Conservation (phyloP, 2,329 filamentous ascomycete genomes). For the Paracoccidioides brasiliensis region DNA sequence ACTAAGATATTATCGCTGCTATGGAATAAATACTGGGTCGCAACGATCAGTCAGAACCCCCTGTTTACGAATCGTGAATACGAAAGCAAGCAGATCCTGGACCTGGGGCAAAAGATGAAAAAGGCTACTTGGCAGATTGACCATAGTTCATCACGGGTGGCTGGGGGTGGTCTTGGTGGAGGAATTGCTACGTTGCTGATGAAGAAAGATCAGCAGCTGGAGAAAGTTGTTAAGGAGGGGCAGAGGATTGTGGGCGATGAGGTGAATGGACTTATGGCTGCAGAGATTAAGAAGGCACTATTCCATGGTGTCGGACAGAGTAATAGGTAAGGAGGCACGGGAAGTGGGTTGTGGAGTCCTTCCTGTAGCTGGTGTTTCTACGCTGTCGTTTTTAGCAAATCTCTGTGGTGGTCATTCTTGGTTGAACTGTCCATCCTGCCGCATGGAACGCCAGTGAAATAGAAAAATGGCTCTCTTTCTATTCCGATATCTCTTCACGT, state of each 20-base stretch:
- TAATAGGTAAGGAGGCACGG: neutral
- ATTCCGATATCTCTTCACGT: no score
- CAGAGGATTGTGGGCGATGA: slow-evolving; percentile 47
- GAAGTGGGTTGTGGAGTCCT: slow-evolving; percentile 8
- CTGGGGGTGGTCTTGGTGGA: slow-evolving; percentile 11
- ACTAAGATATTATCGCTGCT: slow-evolving; percentile 71
- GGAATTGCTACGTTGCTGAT: slow-evolving; percentile 15
- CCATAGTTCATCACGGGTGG: slow-evolving; percentile 12
- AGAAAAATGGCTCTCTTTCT: no score
- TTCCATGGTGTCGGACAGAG: slow-evolving; percentile 23
- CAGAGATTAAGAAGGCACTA: slow-evolving; percentile 40
- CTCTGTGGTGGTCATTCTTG: no score
- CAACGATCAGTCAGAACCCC: slow-evolving; percentile 82
- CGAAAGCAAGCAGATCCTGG: slow-evolving; percentile 79
- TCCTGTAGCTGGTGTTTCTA: slow-evolving; percentile 6
- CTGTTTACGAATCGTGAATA: slow-evolving; percentile 88
- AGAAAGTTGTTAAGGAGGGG: slow-evolving; percentile 43
- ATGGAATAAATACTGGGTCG: slow-evolving; percentile 89
- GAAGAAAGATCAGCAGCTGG: slow-evolving; percentile 34
- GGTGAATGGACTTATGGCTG: slow-evolving; percentile 32
- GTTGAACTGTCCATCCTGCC: no score
- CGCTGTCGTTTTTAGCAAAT: no score
- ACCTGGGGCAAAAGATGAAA: slow-evolving; percentile 70
- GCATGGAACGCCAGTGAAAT: no score
- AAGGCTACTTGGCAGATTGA: slow-evolving; percentile 42